Percentiles rank a stretch among this genome's conserved stretches.
phyloP scores from a whole-genome alignment of 2,329 filamentous ascomycete species.

The Exophiala phaeomuriformis region DNA sequence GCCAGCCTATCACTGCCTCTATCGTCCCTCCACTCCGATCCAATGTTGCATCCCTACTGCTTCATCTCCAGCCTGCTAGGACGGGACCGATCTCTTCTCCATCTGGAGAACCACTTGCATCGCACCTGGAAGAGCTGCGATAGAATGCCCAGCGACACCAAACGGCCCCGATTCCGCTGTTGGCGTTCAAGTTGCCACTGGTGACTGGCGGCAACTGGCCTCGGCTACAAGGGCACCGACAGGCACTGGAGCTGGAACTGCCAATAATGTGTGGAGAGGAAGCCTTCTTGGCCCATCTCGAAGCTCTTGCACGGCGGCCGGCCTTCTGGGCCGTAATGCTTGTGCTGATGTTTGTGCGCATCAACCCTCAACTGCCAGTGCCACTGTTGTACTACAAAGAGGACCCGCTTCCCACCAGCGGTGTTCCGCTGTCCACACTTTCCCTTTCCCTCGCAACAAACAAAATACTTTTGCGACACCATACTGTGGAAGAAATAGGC shows the following conservation, averaged over 20 bases:
- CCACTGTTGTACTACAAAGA: constrained; percentile 10
- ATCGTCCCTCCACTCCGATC: not conserved
- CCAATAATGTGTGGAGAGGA: no score
- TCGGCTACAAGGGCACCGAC: not conserved
- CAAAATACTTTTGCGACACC: not conserved
- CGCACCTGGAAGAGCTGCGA: not conserved
- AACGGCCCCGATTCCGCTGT: not conserved
- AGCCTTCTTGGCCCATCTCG: no score
- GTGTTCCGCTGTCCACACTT: not conserved
- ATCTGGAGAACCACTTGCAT: constrained; percentile 3
- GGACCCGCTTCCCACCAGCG: constrained; percentile 9
- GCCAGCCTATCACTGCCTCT: not conserved
- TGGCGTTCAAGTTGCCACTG: not conserved
- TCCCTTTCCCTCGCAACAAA: not conserved
- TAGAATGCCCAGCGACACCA: not conserved
- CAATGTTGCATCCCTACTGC: not conserved
- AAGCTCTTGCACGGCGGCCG: not conserved
- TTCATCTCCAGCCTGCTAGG: not conserved
- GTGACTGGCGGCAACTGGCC: not conserved
- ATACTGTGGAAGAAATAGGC: no score
- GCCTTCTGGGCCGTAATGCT: not conserved
- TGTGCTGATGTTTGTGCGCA: not conserved
- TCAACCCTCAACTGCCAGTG: not conserved
- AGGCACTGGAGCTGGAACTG: no score
- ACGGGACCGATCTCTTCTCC: constrained; percentile 8